Conservation (phyloP, 176 grass and related monocot genomes). For the Oryza meridionalis region DNA sequence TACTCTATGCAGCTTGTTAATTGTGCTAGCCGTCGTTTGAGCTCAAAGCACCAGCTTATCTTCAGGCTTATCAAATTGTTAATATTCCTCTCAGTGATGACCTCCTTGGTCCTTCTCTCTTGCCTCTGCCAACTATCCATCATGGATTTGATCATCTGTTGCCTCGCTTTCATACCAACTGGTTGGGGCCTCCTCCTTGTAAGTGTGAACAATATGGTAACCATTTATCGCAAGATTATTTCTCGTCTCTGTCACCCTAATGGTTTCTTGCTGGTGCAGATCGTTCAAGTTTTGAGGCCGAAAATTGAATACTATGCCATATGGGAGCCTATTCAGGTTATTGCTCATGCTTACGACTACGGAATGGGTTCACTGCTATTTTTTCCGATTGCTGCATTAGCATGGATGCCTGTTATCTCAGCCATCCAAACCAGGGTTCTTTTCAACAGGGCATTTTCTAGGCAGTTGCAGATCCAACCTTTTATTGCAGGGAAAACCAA, state of each 20-base stretch:
- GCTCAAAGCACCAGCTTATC: slow-evolving; percentile 79
- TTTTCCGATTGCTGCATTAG: slow-evolving; percentile 72
- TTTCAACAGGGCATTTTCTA: slow-evolving; percentile 85
- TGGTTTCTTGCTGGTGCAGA: slow-evolving; percentile 43
- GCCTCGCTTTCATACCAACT: slow-evolving; percentile 89
- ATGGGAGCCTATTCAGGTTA: slow-evolving; percentile 88
- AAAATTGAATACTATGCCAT: slow-evolving; percentile 72
- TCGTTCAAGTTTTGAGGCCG: slow-evolving; percentile 82
- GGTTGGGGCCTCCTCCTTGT: slow-evolving; percentile 92
- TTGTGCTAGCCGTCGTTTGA: slow-evolving; percentile 64
- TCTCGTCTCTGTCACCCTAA: not conserved
- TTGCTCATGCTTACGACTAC: slow-evolving; percentile 87
- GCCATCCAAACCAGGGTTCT: slow-evolving; percentile 95
- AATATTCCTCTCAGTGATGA: slow-evolving; percentile 71
- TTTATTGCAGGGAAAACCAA: slow-evolving; percentile 83
- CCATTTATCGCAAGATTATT: not conserved
- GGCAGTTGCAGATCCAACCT: slow-evolving; percentile 81
- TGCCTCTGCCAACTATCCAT: slow-evolving; percentile 78
- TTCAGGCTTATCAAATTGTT: slow-evolving; percentile 88
- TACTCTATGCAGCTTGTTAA: slow-evolving; percentile 64
- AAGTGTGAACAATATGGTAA: slow-evolving; percentile 22
- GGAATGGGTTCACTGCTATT: slow-evolving; percentile 87
- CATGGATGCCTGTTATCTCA: slow-evolving; percentile 92
- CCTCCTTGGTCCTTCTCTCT: slow-evolving; percentile 68
- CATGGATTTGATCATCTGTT: slow-evolving; percentile 80